Evolutionary conservation across 495 filamentous ascomycete genomes (phyloP).

Genomic region (Aspergillus nanangensis): DNA sequence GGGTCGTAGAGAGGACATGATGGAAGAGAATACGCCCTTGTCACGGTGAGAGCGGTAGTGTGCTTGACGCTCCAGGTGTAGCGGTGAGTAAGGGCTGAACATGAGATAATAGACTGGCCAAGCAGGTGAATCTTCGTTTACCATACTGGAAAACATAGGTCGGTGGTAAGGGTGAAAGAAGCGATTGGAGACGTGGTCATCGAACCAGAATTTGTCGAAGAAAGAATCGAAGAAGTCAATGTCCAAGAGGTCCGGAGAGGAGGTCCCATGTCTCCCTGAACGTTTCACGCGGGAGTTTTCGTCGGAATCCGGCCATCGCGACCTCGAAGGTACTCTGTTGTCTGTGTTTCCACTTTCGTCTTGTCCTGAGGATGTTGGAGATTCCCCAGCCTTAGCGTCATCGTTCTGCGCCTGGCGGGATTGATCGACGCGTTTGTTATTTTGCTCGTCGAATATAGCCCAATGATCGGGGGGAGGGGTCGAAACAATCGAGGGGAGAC

Average conservation of each 20-base stretch:
- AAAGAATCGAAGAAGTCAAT: slow-evolving; percentile 31
- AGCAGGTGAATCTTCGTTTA: slow-evolving; percentile 25
- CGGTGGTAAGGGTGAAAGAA: slow-evolving; percentile 23
- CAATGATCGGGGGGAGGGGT: slow-evolving; percentile 29
- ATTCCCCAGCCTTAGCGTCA: slow-evolving; percentile 11
- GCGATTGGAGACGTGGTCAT: slow-evolving; percentile 25
- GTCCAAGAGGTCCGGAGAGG: slow-evolving; percentile 7
- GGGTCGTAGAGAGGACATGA: slow-evolving; percentile 30
- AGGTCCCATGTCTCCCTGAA: slow-evolving; percentile 4
- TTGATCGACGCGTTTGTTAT: slow-evolving; percentile 19
- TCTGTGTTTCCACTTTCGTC: no score
- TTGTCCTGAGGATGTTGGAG: slow-evolving; percentile 7
- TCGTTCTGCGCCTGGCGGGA: slow-evolving; percentile 15
- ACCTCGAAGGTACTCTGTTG: no score
- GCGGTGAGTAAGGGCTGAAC: slow-evolving; percentile 49
- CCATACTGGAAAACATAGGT: slow-evolving; percentile 26
- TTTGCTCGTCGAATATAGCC: slow-evolving; percentile 30
- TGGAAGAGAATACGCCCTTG: slow-evolving; percentile 31
- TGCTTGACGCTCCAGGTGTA: slow-evolving; percentile 41
- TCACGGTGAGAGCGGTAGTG: slow-evolving; percentile 21
- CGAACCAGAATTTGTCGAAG: slow-evolving; percentile 29
- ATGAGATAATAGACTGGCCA: slow-evolving; percentile 40
- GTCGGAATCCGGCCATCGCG: slow-evolving; percentile 11
- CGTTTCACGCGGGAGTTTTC: slow-evolving; percentile 10
- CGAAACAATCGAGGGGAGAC: slow-evolving; percentile 35